phyloP scores from a whole-genome alignment of 2,329 filamentous ascomycete species.

The Fusarium sp. region DNA sequence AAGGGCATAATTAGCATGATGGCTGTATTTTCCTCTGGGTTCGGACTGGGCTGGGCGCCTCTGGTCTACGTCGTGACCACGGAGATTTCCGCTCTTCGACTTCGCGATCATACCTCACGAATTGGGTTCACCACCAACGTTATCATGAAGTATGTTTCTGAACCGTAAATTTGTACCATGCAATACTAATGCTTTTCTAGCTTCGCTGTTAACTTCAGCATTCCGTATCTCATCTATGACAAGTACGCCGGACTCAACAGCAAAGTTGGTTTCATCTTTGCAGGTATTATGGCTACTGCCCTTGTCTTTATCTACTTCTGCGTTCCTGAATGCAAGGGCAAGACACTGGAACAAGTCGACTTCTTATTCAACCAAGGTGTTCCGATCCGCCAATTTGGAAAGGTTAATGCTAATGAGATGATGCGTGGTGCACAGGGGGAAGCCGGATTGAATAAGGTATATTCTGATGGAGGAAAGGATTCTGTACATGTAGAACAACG shows the following conservation, averaged over 20 bases:
- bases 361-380: slow-evolving; percentile 35
- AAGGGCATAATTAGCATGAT: slow-evolving; percentile 43
- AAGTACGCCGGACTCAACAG: slow-evolving; percentile 34
- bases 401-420: slow-evolving; percentile 21
- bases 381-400: slow-evolving; percentile 31
- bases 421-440: slow-evolving; percentile 4
- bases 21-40: slow-evolving; percentile 36
- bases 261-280: slow-evolving; percentile 41
- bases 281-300: neutral
- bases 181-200: neutral
- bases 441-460: neutral
- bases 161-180: fast-evolving
- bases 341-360: slow-evolving; percentile 36
- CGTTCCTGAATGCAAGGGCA: slow-evolving; percentile 36
- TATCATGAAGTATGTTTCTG: slow-evolving; percentile 22
- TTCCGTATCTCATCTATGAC: slow-evolving; percentile 37
- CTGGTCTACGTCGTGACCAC: slow-evolving; percentile 37
- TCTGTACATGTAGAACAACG: fast-evolving
- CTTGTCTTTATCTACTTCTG: slow-evolving; percentile 33
- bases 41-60: slow-evolving; percentile 24
- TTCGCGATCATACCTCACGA: slow-evolving; percentile 24
- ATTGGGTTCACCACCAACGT: slow-evolving; percentile 33
- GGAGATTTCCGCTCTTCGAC: slow-evolving; percentile 32
- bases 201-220: slow-evolving; percentile 37
- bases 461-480: neutral